Percentiles rank a stretch among this genome's conserved stretches.
Evolutionary conservation across 768 basidiomycete species (phyloP).

Genomic region (Mrakia frigida): DNA sequence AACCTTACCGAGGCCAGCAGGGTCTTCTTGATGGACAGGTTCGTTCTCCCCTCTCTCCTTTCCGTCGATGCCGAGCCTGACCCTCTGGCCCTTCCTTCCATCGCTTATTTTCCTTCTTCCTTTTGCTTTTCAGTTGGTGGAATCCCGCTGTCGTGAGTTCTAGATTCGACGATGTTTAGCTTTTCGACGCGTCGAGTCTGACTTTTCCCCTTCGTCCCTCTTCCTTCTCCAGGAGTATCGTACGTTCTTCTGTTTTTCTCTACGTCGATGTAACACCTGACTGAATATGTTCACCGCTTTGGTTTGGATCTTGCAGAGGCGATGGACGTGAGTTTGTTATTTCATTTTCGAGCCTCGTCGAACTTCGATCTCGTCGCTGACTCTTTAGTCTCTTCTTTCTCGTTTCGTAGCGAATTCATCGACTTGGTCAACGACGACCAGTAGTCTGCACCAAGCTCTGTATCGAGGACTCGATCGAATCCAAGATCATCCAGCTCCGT

Average conservation of each 20-base stretch:
- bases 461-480: conserved; percentile 93
- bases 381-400: neutral
- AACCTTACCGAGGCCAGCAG: conserved; percentile 31
- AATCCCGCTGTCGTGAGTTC: conserved; percentile 74
- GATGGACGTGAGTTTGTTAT: conserved; percentile 1
- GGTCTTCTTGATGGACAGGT: conserved; percentile 32
- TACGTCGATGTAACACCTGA: neutral
- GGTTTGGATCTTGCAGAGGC: neutral
- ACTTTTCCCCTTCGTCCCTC: neutral
- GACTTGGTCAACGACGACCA: conserved; percentile 88
- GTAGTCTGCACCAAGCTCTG: conserved; percentile 91
- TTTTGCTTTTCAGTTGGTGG: too few relatives aligned
- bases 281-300: neutral
- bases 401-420: conserved; percentile 79
- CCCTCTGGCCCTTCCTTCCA: too few relatives aligned
- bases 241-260: neutral
- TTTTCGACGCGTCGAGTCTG: neutral
- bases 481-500: conserved; percentile 77
- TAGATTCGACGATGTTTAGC: neutral
- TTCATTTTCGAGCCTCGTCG: neutral
- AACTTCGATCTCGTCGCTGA: neutral
- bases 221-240: neutral
- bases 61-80: too few relatives aligned
- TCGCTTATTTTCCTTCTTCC: too few relatives aligned
- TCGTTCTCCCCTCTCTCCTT: too few relatives aligned